Conservation (phyloP, 2,329 filamentous ascomycete species). For the Diaporthe destruens region DNA sequence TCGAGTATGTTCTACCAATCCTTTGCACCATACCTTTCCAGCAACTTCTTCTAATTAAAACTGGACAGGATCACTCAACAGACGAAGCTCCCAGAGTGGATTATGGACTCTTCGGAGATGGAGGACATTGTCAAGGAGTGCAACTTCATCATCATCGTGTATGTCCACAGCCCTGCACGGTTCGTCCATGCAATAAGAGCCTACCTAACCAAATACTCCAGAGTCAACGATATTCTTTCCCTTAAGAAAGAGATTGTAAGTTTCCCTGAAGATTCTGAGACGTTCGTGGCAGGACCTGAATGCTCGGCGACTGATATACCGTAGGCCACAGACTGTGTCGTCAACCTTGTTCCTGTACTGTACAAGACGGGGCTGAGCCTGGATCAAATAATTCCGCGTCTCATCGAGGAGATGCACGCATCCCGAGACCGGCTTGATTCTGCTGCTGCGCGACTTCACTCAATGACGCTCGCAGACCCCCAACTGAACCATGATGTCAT, state of each 20-base stretch:
- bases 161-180: background rate
- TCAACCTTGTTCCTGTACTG: slow-evolving; percentile 43
- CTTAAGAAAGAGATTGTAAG: slow-evolving; percentile 46
- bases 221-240: slow-evolving; percentile 44
- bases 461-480: slow-evolving; percentile 39
- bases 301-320: background rate
- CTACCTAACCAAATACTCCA: slow-evolving; percentile 28
- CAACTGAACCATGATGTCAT: slow-evolving; percentile 39
- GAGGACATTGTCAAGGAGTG: slow-evolving; percentile 40
- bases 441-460: slow-evolving; percentile 29
- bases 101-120: slow-evolving; percentile 44
- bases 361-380: slow-evolving; percentile 38
- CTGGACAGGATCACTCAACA: slow-evolving; percentile 38
- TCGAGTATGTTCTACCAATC: slow-evolving; percentile 40
- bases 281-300: background rate
- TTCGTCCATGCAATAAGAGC: accelerated
- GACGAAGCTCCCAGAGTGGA: slow-evolving; percentile 38
- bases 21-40: too few species aligned
- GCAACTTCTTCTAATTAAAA: background rate
- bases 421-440: slow-evolving; percentile 40
- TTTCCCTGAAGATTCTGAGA: background rate
- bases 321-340: slow-evolving; percentile 43
- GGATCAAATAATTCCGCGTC: slow-evolving; percentile 23
- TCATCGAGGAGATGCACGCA: slow-evolving; percentile 38
- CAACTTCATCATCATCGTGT: slow-evolving; percentile 45